Base-by-base conservation (phyloP, 148 eudicot species). In the Simmondsia chinensis region DNA sequence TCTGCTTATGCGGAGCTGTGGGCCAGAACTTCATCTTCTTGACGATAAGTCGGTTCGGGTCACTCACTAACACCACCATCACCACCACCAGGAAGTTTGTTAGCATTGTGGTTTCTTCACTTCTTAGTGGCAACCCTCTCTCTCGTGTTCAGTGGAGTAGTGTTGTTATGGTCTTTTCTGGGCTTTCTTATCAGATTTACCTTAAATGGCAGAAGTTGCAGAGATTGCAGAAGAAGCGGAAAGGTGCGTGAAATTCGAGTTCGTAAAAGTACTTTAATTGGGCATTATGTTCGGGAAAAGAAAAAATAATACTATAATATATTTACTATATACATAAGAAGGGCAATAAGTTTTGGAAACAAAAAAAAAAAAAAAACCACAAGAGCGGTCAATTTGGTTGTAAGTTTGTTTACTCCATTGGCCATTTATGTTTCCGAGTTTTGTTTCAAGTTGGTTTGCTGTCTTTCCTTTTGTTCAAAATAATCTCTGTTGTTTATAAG, bases 61-160 rank as follows among this genome's bases (percentile, higher is more conserved):
- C 99, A 15, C 71, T 91, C 32, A 60, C 95, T n/a, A 91, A 85
- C 78, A 91, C 99, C 1, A 91, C 99, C 29, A 91, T 91, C 64
- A 91, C 99, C 52, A 91, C 99, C 4, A 91, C 99, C 0, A 75
- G 99, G 44, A 91, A 91, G 55, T 91, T 91, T 46, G 99, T 91
- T 6, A 91, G 99, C 79, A 91, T 79, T 20, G 78, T 79, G 26
- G 66, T 79, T 5, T 79, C 87, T 33, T 79, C 87, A 0, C 69
- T 79, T 49, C 50, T 91, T 36, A 91, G 96, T 19, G 96, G 99
- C 38, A 91, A 91, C 50, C 96, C 99, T 5, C 72, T 91, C 1
- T 85, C 99, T 6, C 1, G 54, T 7, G 56, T 69, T 59, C 99
- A 91, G 50, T 91, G 99, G 99, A 70, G 73, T n/a, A 82, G 99